Evolutionary conservation across 2,329 filamentous ascomycete species (phyloP).

Genomic region (Nemania bipapillata): DNA sequence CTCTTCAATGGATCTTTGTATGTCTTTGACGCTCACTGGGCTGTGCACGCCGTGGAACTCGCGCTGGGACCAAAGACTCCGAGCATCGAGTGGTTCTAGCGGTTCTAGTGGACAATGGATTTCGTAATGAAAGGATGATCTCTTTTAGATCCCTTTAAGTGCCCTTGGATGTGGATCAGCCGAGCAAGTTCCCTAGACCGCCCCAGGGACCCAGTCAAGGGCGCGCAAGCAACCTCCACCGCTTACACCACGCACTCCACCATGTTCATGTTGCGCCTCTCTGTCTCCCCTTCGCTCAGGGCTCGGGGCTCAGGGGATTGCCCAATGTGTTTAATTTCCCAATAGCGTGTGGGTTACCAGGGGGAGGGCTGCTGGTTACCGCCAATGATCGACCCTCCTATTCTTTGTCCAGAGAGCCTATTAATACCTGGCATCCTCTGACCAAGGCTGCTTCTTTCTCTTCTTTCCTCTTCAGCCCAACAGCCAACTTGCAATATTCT

Average conservation of each 20-base stretch:
- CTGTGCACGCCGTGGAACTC: slow-evolving; percentile 8
- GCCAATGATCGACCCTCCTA: slow-evolving; percentile 43
- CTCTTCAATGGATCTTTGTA: slow-evolving; percentile 12
- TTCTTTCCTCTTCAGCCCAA: slow-evolving; percentile 55
- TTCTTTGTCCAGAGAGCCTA: slow-evolving; percentile 51
- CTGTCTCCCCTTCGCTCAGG: slow-evolving; percentile 29
- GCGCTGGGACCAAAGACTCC: background rate
- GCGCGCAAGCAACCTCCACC: slow-evolving; percentile 35
- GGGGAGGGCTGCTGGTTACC: slow-evolving; percentile 18
- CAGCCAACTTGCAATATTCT: slow-evolving; percentile 56
- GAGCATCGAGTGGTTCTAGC: background rate
- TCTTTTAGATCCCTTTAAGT: slow-evolving; percentile 15
- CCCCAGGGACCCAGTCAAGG: slow-evolving; percentile 22
- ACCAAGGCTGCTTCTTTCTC: slow-evolving; percentile 38
- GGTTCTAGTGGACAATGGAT: slow-evolving; percentile 19
- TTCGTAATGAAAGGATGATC: slow-evolving; percentile 26
- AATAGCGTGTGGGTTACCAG: slow-evolving; percentile 29
- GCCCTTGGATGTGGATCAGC: slow-evolving; percentile 27
- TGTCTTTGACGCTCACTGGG: slow-evolving; percentile 15
- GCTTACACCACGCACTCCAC: slow-evolving; percentile 16
- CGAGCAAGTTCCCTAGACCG: slow-evolving; percentile 22
- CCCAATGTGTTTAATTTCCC: slow-evolving; percentile 51
- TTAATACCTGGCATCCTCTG: slow-evolving; percentile 61
- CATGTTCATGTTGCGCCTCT: slow-evolving; percentile 1
- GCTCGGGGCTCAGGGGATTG: slow-evolving; percentile 25